Percentiles rank a stretch among this genome's conserved stretches.
These are phyloP conservation scores for Magnusiomyces ingens DNA, from an alignment of 1,139 yeast genomes.

Conservation along the genomic window DNA sequence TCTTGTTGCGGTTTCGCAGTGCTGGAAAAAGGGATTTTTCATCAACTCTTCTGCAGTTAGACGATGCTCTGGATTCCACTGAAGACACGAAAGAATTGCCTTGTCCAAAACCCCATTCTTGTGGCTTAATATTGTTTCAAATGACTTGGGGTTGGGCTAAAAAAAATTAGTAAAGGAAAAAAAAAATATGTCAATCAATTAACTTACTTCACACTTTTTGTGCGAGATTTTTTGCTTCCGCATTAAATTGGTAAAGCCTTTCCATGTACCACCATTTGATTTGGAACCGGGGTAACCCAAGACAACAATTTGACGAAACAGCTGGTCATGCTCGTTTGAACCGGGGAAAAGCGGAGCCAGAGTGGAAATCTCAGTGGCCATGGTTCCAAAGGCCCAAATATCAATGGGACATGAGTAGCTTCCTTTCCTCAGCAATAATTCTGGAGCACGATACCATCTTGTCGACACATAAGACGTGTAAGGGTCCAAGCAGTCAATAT, in stretches of 20 bases:
- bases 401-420: slow-evolving; percentile 73
- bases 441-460: slow-evolving; percentile 96
- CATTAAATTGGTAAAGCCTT: slow-evolving; percentile 14
- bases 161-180: not conserved
- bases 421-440: slow-evolving; percentile 63
- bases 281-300: slow-evolving; percentile 47
- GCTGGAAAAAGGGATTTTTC: slow-evolving; percentile 50
- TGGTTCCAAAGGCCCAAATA: slow-evolving; percentile 91
- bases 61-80: slow-evolving; percentile 56
- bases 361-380: slow-evolving; percentile 73
- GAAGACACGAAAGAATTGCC: slow-evolving; percentile 24
- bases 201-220: slow-evolving; percentile 7
- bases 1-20: slow-evolving; percentile 4
- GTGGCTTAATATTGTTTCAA: slow-evolving; percentile 6
- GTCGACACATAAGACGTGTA: slow-evolving; percentile 80
- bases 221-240: not conserved
- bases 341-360: slow-evolving; percentile 84
- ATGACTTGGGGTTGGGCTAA: not conserved
- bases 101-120: slow-evolving; percentile 13
- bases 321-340: slow-evolving; percentile 66
- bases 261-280: slow-evolving; percentile 28
- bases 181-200: not conserved
- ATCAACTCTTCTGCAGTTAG: slow-evolving; percentile 62
- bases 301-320: slow-evolving; percentile 54
- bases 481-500: slow-evolving; percentile 45